Conservation (phyloP, 2,329 filamentous ascomycete genomes). For the Colletotrichum ledebouriae region DNA sequence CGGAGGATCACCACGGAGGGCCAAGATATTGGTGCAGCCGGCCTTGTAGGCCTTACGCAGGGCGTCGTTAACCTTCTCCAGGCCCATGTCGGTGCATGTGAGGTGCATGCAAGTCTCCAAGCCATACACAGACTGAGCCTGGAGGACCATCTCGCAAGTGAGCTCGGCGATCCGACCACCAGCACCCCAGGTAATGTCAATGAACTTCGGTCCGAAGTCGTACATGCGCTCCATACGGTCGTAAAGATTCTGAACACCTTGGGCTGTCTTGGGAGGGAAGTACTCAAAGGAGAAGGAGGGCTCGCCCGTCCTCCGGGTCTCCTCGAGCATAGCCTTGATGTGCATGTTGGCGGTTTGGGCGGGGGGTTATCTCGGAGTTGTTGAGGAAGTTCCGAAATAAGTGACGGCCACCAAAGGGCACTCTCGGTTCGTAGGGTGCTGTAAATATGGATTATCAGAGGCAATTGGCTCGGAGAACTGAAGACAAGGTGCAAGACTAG, state of each 20-base stretch:
- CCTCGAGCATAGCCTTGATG: conserved; percentile 90
- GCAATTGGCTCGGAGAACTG: conserved; percentile 25
- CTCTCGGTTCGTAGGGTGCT: conserved; percentile 30
- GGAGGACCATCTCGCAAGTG: conserved; percentile 97
- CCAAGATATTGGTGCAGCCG: conserved; percentile 97
- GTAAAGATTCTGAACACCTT: conserved; percentile 99
- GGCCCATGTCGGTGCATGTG: conserved; percentile 98
- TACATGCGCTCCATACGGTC: conserved; percentile 99
- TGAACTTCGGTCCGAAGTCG: conserved; percentile 91
- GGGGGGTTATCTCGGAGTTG: background rate
- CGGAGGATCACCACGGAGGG: conserved; percentile 92
- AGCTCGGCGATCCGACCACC: conserved; percentile 91
- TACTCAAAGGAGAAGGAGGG: conserved; percentile 99
- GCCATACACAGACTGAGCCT: conserved; percentile 94
- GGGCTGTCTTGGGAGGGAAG: conserved; percentile 97
- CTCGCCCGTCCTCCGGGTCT: conserved; percentile 81
- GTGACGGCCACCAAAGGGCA: conserved; percentile 28
- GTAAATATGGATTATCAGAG: conserved; percentile 8
- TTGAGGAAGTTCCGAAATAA: conserved; percentile 14
- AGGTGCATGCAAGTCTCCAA: conserved; percentile 99
- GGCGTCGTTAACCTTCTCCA: conserved; percentile 90
- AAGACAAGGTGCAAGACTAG: background rate
- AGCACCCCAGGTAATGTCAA: conserved; percentile 98
- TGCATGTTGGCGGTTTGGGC: conserved; percentile 75
- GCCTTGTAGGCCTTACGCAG: conserved; percentile 90